Evolutionary conservation across 1,284 basidiomycete genomes (phyloP), one percentile per base, ranked within the genome.

Genomic region (Fistulinella cinereoalba): DNA sequence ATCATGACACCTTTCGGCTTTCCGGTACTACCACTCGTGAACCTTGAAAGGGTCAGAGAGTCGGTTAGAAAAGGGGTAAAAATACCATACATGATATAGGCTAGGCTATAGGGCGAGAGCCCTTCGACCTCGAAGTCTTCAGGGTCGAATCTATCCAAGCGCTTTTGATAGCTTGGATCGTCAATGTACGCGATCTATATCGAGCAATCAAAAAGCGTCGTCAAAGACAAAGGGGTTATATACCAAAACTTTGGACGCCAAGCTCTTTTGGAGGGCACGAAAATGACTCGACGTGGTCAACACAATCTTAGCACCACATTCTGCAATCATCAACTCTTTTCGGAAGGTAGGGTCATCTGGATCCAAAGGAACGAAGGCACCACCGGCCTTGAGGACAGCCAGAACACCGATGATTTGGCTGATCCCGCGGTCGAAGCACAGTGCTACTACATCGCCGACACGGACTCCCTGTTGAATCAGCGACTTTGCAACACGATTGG

Each of bases 361-460:
- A 47, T 68, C 65, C 37, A 65, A 48, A 1, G 64, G 60, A 16
- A 65, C 60, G 11, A 65, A 65, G 5, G 54, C 46, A 7, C 57
- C 59, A 38, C 66, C 66, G 19, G 66, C 58, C 42, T 68, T 69
- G 39, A 67, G 59, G 33, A 65, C 56, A 1, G 65, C 61, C 33
- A 68, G 49, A 38, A 65, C 52, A 37, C 54, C 65, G n/a, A 65
- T 37, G 13, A 67, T 54, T 37, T 65, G 62, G 40, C 52, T 54
- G 21, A 64, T 55, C 13, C 58, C 56, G 19, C 62, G 60, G 11
- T 65, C 56, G 29, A 66, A 60, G 43, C 54, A 65, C n/a, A 66
- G 43, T 3, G 64, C 57, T 13, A 64, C 43, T 16, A 67, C 43
- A 43, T 60, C 61, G 27, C 65, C 62, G 1, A 28, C 50, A 21